Base-by-base conservation (phyloP, 345 rosid genomes). In the Acer yangbiense region DNA sequence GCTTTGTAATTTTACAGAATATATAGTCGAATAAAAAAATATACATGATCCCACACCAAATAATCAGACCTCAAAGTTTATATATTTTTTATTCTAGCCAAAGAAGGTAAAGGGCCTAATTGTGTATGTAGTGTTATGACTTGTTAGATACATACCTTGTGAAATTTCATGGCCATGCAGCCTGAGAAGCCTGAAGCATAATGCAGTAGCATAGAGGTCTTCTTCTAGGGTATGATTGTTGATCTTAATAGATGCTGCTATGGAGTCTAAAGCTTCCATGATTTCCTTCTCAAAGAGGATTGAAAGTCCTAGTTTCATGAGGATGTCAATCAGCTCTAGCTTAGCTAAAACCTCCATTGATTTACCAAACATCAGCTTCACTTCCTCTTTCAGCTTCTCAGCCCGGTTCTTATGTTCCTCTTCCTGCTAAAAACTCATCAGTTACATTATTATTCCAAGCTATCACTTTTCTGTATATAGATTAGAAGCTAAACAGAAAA, bases 181-280 rank as follows among this genome's bases (percentile, higher is more conserved):
- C 80, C 92, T 79, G 57, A 89, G 84, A 35, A 87, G 83, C 76
- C 73, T 87, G 70, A 89, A 89, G 65, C 86, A 64, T 72, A 85
- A 76, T 0, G 92, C 83, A 41, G 69, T 76, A 10, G 68, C 13
- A 43, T 85, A 82, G 58, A 85, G 85, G 63, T 81, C 71, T 16
- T 74, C 73, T 61, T 79, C 52, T 10, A 46, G 21, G 7, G 57
- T 7, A 29, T 16, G 21, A 16, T 14, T 68, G 25, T 48, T 41
- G 50, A 20, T 63, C 50, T 52, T 23, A 20, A 72, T 58, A 16
- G 65, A 68, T 3, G 81, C 55, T 52, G 55, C 76, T 6, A 77
- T 17, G 2, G 65, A 27, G 35, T 73, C 83, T 9, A 85, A 73
- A 76, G 83, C 65, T 68, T 73, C 48, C 21, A 74, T 70, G 57